Evolutionary conservation across 306 rosid species (phyloP).

Genomic region (Oxytropis ochrocephala): DNA sequence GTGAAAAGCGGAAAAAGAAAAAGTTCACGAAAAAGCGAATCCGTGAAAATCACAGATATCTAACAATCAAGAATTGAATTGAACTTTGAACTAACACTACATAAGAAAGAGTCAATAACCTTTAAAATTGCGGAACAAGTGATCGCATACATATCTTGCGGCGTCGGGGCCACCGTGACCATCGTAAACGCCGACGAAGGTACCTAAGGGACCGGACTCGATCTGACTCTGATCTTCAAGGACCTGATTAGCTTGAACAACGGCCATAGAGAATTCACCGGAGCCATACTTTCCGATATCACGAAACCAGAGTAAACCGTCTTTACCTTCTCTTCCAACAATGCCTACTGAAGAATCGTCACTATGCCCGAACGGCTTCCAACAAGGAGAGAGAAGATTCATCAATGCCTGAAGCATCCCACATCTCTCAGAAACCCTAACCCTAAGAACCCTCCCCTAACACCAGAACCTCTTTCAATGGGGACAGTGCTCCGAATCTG

Average conservation of each 20-base stretch:
- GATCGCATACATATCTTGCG: conserved; percentile 71
- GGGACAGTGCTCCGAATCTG: conserved; percentile 5
- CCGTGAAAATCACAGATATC: conserved; percentile 20
- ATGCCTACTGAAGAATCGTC: conserved; percentile 33
- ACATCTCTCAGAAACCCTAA: conserved; percentile 83
- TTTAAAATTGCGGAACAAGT: conserved; percentile 64
- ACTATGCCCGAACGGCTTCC: conserved; percentile 65
- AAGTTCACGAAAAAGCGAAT: conserved; percentile 22
- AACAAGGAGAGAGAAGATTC: conserved; percentile 82
- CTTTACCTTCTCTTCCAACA: conserved; percentile 53
- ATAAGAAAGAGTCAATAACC: conserved; percentile 36
- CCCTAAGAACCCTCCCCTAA: conserved; percentile 31
- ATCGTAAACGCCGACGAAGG: conserved; percentile 83
- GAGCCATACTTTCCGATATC: conserved; percentile 56
- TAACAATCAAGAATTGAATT: not conserved
- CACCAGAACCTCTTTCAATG: conserved; percentile 26
- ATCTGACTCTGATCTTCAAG: conserved; percentile 90
- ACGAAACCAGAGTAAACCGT: conserved; percentile 68
- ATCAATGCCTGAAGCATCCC: conserved; percentile 82
- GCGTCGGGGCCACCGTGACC: conserved; percentile 90
- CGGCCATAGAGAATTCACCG: conserved; percentile 88
- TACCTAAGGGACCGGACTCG: conserved; percentile 77
- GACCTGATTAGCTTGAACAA: conserved; percentile 79
- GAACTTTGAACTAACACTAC: not conserved
- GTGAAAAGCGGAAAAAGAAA: conserved; percentile 3